Conservation (phyloP, 148 eudicot genomes). For the Rhododendron molle region DNA sequence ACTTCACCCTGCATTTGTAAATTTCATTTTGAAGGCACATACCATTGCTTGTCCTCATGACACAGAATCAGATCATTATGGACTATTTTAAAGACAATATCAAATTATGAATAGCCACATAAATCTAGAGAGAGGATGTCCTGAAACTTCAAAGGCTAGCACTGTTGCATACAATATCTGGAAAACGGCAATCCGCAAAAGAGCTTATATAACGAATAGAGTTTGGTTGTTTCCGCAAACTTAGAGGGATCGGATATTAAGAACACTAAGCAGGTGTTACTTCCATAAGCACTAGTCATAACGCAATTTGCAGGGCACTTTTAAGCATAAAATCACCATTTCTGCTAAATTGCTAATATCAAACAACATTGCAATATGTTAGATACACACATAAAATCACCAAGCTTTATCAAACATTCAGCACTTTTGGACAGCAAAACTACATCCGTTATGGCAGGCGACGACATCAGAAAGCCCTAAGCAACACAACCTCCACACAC, state of each 20-base stretch:
- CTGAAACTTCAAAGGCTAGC: background rate
- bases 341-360: background rate
- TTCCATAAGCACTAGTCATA: background rate
- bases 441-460: background rate
- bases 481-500: constrained; percentile 86
- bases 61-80: background rate
- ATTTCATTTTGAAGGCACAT: background rate
- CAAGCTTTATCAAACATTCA: background rate
- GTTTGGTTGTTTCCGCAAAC: background rate
- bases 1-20: background rate
- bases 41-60: background rate
- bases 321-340: background rate
- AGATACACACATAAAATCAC: background rate
- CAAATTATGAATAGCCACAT: background rate
- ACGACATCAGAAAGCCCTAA: constrained; percentile 8
- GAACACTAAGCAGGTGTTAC: background rate
- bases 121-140: background rate
- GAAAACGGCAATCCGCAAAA: background rate
- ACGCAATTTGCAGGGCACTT: background rate
- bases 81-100: background rate
- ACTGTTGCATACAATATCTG: background rate
- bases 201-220: background rate
- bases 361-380: background rate
- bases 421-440: background rate
- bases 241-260: background rate